Evolutionary conservation across 148 eudicot species (phyloP).

Genomic region (Pharnaceum exiguum): DNA sequence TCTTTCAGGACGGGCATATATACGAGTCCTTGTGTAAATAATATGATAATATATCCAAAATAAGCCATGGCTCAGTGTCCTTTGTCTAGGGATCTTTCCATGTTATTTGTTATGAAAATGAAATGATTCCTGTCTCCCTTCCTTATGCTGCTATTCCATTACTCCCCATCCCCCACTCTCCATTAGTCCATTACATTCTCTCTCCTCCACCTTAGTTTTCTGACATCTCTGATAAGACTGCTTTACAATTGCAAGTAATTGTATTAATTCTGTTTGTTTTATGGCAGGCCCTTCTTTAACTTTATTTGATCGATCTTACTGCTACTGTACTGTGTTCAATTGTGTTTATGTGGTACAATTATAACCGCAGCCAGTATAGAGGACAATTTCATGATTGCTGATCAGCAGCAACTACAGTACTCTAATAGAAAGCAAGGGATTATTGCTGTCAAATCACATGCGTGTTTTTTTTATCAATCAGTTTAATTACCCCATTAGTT

Average conservation of each 20-base stretch:
- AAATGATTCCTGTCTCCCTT: slow-evolving; percentile 60
- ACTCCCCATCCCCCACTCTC: neutral
- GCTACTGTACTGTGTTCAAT: neutral
- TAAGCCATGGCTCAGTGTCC: slow-evolving; percentile 38
- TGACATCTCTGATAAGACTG: slow-evolving; percentile 22
- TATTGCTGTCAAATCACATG: slow-evolving; percentile 12
- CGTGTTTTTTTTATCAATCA: neutral
- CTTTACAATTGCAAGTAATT: neutral
- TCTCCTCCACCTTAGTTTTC: slow-evolving; percentile 30
- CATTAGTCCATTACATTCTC: neutral
- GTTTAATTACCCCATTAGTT: neutral
- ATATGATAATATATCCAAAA: slow-evolving; percentile 22
- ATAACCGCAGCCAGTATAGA: neutral
- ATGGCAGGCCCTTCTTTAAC: neutral
- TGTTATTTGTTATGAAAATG: slow-evolving; percentile 43
- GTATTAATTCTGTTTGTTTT: slow-evolving; percentile 7
- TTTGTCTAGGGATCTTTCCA: slow-evolving; percentile 82
- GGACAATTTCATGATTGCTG: slow-evolving; percentile 11
- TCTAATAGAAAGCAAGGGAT: neutral
- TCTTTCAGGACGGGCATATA: neutral
- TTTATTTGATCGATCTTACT: neutral
- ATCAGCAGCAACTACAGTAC: neutral
- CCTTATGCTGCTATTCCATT: slow-evolving; percentile 11
- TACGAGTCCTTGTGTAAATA: neutral
- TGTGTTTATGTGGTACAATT: neutral